A percentile compares a stretch with the other conserved stretches of the same genome.
These are phyloP conservation scores for Jackrogersella multiformis DNA, from an alignment of 495 filamentous ascomycete genomes.

Conservation along the genomic window DNA sequence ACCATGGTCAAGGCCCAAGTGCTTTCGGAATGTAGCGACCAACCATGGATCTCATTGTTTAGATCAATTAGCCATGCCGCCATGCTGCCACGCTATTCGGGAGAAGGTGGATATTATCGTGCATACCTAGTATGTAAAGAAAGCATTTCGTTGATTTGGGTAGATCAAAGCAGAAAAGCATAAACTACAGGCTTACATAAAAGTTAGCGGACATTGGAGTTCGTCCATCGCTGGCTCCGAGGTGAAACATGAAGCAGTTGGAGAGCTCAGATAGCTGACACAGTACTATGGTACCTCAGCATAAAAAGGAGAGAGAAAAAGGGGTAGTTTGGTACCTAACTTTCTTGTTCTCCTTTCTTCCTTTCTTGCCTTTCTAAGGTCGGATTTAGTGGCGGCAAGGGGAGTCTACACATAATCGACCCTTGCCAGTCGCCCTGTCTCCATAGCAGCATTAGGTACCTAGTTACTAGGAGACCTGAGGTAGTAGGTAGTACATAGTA, in stretches of 20 bases:
- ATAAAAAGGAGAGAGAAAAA: too few species aligned
- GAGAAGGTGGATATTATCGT: slow-evolving; percentile 5
- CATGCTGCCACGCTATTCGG: neutral
- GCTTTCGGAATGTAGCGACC: slow-evolving; percentile 31
- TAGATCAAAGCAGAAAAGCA: neutral
- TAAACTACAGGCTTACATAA: neutral
- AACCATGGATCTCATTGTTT: slow-evolving; percentile 15
- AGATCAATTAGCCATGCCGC: slow-evolving; percentile 6
- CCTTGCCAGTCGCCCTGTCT: slow-evolving; percentile 13
- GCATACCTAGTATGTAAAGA: slow-evolving; percentile 4
- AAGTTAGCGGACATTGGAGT: neutral
- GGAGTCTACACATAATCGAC: neutral
- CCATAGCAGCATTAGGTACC: neutral
- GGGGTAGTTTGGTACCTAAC: too few species aligned
- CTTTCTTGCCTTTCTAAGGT: neutral
- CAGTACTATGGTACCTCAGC: too few species aligned
- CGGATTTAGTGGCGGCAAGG: slow-evolving; percentile 14
- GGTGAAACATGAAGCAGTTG: slow-evolving; percentile 21
- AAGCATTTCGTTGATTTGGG: neutral
- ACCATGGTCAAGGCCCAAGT: slow-evolving; percentile 17
- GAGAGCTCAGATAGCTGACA: neutral
- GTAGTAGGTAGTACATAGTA: too few species aligned
- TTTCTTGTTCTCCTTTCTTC: too few species aligned
- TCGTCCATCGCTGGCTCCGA: slow-evolving; percentile 11
- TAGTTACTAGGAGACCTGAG: too few species aligned